Base-by-base conservation (phyloP, 345 rosid genomes). In the Aquilaria malaccensis region DNA sequence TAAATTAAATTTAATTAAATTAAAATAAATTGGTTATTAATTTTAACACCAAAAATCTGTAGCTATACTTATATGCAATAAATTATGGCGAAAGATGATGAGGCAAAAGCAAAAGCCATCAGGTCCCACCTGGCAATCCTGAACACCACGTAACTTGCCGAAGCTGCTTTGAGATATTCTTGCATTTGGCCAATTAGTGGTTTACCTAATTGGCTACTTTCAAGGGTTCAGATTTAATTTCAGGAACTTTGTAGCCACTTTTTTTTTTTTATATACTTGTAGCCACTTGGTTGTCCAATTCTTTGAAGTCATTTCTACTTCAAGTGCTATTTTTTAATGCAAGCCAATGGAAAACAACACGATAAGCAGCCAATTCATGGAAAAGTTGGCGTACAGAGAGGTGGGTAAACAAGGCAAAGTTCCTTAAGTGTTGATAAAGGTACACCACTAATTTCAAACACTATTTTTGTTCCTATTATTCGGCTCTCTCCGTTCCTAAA, bases 121-220 rank as follows among this genome's bases (percentile, higher is more conserved):
- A 62, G 7, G 41, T 49, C 59, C 76, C 76, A 72, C 63, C 58
- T 14, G 52, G 64, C 58, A 67, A 67, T 56, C 75, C 48, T 7
- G 61, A 45, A 53, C 45, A 12, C 41, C 50, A 47, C 4, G 33
- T 22, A 2, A 14, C 32, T 32, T 45, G 55, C 30, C 13, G 61
- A 55, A 56, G 45, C 9, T 55, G 55, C 29, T 13, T 65, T 43
- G 13, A 32, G 66, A 65, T 60, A 49, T 55, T 55, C 22, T 22
- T 65, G 10, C 41, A 50, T 13, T 3, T 66, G 49, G n/a, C 13
- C 30, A 46, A 6, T 64, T 50, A 64, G 64, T 70, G 55, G 59
- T 65, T 60, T 57, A 60, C 57, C 69, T 48, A 59, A 53, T 66
- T 7, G 14, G 13, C 2, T 59, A 22, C 9, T 14, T 55, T 68